phyloP scores from a whole-genome alignment of 2,329 filamentous ascomycete genomes.

The Trichoderma pleuroti region DNA sequence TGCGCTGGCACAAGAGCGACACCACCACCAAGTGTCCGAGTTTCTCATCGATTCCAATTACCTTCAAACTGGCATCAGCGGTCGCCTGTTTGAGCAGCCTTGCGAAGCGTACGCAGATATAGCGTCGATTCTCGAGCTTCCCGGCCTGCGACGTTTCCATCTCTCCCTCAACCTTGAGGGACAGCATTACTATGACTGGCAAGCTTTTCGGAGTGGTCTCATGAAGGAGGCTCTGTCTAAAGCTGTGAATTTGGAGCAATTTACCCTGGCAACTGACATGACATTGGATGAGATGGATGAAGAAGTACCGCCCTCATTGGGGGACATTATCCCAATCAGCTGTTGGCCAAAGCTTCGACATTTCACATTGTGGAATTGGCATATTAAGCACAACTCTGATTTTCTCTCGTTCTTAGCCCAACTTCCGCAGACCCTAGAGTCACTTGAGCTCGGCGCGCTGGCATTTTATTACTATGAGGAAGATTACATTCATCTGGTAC shows the following conservation, averaged over 20 bases:
- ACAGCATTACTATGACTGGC: neutral
- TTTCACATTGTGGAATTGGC: slow-evolving; percentile 30
- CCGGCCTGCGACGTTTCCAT: neutral
- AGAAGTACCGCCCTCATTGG: slow-evolving; percentile 23
- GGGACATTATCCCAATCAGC: slow-evolving; percentile 30
- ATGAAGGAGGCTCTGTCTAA: neutral
- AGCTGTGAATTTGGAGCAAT: neutral
- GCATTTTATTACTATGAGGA: neutral
- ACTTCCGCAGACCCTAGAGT: neutral
- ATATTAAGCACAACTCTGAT: slow-evolving; percentile 27
- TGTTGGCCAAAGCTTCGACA: slow-evolving; percentile 30
- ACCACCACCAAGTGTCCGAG: slow-evolving; percentile 9
- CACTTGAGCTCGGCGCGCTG: neutral
- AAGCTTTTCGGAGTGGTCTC: neutral
- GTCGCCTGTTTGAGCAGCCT: neutral
- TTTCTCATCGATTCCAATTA: neutral
- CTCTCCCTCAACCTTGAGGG: neutral
- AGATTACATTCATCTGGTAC: neutral
- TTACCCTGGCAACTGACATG: neutral
- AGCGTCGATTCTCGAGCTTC: neutral
- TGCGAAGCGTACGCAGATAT: neutral
- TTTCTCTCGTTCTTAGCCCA: neutral
- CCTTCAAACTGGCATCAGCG: slow-evolving; percentile 16
- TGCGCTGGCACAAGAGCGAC: neutral
- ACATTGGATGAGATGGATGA: neutral